Base-by-base conservation (phyloP, 2,329 filamentous ascomycete genomes). In the Fusarium musae region DNA sequence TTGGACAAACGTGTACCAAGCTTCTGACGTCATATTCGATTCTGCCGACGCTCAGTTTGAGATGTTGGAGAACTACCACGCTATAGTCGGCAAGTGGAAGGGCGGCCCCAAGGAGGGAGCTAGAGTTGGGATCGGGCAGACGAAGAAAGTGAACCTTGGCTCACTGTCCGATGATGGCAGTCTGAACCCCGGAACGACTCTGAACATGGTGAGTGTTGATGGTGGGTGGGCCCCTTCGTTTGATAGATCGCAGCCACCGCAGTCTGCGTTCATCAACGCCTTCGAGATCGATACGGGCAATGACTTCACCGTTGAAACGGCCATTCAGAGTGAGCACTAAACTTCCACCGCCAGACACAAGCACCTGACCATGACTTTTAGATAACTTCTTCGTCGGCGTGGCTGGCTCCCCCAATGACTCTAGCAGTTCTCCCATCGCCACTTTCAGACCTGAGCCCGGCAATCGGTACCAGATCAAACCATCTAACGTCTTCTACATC, bases 221-320 rank as follows among this genome's bases (percentile, higher is more conserved):
- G 8, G 6, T 12, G 26, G 19, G 7, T 4, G 9, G 11, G 2
- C 6, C 5, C 11, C 13, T 11, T 37, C 49, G 2, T 37, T 52
- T 15, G 32, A 37, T 16, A 26, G 16, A 19, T 9, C 11, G 5
- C 11, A 0, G 21, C 0, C n/a, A 9, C n/a, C n/a, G 4, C 15
- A 10, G 28, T 52, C 49, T 52, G n/a, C 32, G 3, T 52, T 19
- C 6, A 4, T 30, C 6, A 28, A 37, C n/a, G 56, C 43, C 10
- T 59, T 59, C 23, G 23, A 47, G 7, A 37, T 59, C 15, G 34
- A 39, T 1, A 59, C 57, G 2, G 21, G 19, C 10, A 36, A 36
- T 19, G 43, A 47, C 17, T 59, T 59, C 1, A 59, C 57, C 2
- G n/a, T 32, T 7, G 3, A 39, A 7, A 19, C 9, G 2, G 43